Evolutionary conservation across 176 grass and related monocot genomes (phyloP).

Genomic region (Eremochloa ophiuroides): DNA sequence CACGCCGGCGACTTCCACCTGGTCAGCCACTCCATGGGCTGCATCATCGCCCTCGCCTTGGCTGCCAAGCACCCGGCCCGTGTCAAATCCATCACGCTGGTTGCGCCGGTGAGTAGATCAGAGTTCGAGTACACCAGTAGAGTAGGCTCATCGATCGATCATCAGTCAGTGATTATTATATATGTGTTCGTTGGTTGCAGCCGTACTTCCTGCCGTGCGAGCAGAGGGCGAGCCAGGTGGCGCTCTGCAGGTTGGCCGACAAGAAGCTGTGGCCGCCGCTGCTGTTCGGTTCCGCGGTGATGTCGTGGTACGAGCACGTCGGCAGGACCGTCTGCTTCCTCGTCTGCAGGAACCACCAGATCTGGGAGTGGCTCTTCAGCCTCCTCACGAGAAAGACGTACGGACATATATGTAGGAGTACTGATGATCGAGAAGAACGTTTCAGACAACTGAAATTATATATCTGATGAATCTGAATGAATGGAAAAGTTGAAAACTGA

Average conservation of each 20-base stretch:
- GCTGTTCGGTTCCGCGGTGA: conserved; percentile 63
- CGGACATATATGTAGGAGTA: no score
- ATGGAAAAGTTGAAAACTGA: no score
- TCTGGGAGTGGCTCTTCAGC: conserved; percentile 58
- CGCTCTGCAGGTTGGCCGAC: conserved; percentile 51
- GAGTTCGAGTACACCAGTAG: no score
- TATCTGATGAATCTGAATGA: no score
- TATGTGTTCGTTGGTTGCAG: conserved; percentile 15
- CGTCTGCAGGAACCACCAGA: conserved; percentile 68
- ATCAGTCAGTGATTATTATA: no score
- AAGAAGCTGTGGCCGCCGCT: conserved; percentile 83
- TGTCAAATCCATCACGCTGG: conserved; percentile 62
- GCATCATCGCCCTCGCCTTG: conserved; percentile 62
- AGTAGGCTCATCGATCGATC: no score
- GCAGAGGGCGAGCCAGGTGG: conserved; percentile 39
- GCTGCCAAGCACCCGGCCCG: conserved; percentile 40
- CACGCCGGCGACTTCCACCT: conserved; percentile 39
- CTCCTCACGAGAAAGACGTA: conserved; percentile 37
- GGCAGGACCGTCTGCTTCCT: conserved; percentile 73
- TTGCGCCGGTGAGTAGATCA: conserved; percentile 43
- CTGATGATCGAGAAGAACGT: no score
- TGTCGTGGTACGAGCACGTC: conserved; percentile 98
- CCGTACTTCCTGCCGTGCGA: conserved; percentile 53
- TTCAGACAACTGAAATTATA: no score
- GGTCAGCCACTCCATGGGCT: conserved; percentile 89